Conservation (phyloP, 2,329 filamentous ascomycete species). For the Alternaria arborescens region DNA sequence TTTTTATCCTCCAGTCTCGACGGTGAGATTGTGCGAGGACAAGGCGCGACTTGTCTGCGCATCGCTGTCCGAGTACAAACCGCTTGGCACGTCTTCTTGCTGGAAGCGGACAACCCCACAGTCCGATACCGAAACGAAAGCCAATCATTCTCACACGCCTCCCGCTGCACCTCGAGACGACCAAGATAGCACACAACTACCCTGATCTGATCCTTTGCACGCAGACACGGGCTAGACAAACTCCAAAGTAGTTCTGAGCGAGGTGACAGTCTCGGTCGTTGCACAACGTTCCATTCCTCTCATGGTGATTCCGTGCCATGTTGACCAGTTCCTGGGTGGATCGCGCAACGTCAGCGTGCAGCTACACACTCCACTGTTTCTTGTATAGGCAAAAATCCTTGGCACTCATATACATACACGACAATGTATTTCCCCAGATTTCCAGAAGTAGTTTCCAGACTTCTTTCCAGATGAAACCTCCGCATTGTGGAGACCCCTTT, state of each 20-base stretch:
- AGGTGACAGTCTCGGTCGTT: background rate
- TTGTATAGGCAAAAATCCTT: slow-evolving; percentile 3
- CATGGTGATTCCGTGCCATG: background rate
- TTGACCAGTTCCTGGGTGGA: background rate
- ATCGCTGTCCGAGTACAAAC: slow-evolving; percentile 9
- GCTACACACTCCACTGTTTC: slow-evolving; percentile 35
- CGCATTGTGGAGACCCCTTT: background rate
- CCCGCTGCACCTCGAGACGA: slow-evolving; percentile 4
- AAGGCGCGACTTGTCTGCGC: slow-evolving; percentile 4
- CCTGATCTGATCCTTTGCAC: background rate
- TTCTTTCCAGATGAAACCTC: slow-evolving; percentile 6
- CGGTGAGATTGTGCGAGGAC: background rate
- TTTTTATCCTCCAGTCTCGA: slow-evolving; percentile 5
- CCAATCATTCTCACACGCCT: slow-evolving; percentile 16
- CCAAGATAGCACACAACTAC: background rate
- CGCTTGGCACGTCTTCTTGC: slow-evolving; percentile 14
- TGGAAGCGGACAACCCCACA: slow-evolving; percentile 18
- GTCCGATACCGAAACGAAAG: slow-evolving; percentile 19
- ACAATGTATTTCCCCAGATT: slow-evolving; percentile 18
- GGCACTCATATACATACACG: slow-evolving; percentile 24
- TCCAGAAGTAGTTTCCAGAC: background rate
- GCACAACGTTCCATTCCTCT: background rate
- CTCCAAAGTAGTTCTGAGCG: background rate
- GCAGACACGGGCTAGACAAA: background rate
- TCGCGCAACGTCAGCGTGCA: slow-evolving; percentile 23